phyloP scores from a whole-genome alignment of 768 basidiomycete genomes.

The Exidia glandulosa region DNA sequence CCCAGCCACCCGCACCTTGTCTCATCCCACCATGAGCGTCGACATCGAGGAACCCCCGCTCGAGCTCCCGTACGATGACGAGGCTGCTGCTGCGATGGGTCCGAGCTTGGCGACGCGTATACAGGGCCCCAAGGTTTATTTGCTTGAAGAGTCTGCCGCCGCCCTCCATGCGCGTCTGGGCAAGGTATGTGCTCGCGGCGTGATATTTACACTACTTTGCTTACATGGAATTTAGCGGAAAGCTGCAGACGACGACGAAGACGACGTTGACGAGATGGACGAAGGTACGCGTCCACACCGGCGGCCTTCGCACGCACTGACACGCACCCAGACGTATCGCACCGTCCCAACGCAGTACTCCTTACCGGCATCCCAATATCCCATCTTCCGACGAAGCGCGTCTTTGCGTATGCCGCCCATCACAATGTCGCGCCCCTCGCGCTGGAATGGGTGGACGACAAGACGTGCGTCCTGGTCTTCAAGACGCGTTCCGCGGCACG shows the following conservation, averaged over 20 bases:
- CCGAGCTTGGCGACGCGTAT: slow-evolving; percentile 33
- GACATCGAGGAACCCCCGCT: slow-evolving; percentile 4
- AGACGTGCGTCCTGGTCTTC: slow-evolving; percentile 71
- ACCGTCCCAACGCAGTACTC: slow-evolving; percentile 58
- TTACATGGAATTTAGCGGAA: slow-evolving; percentile 40
- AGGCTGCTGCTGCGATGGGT: slow-evolving; percentile 22
- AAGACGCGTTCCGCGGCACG: slow-evolving; percentile 41
- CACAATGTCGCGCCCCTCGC: slow-evolving; percentile 58
- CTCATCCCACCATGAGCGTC: not conserved
- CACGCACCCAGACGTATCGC: slow-evolving; percentile 6
- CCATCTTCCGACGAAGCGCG: slow-evolving; percentile 59
- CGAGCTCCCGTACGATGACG: slow-evolving; percentile 44
- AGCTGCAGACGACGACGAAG: slow-evolving; percentile 32
- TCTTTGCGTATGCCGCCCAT: slow-evolving; percentile 76
- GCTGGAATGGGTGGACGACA: slow-evolving; percentile 82
- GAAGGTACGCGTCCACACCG: slow-evolving; percentile 10
- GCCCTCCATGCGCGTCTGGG: slow-evolving; percentile 30
- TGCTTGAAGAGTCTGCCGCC: slow-evolving; percentile 57
- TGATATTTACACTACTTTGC: slow-evolving; percentile 13
- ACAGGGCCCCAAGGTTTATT: slow-evolving; percentile 61
- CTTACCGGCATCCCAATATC: slow-evolving; percentile 64
- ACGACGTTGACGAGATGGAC: slow-evolving; percentile 20
- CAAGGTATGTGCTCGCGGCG: slow-evolving; percentile 47
- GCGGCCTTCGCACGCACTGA: slow-evolving; percentile 3
- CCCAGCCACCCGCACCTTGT: not conserved